Percentiles rank a stretch among this genome's conserved stretches.
Conservation (phyloP, 495 filamentous ascomycete species). For the Chaetomidium leptoderma region DNA sequence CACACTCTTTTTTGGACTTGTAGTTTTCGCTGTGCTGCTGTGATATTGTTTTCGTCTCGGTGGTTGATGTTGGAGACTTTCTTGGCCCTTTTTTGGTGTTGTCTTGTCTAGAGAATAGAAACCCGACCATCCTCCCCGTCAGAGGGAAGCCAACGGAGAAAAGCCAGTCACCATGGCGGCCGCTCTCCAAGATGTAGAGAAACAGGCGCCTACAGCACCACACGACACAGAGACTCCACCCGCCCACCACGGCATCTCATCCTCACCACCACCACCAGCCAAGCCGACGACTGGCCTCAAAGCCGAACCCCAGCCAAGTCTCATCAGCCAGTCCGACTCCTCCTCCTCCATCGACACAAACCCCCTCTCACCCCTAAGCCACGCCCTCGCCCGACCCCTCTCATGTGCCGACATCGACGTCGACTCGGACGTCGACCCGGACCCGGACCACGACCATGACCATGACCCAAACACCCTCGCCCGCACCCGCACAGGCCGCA, state of each 20-base stretch:
- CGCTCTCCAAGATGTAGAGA: neutral
- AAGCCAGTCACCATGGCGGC: constrained; percentile 1
- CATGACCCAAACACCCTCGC: constrained; percentile 16
- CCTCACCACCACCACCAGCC: neutral
- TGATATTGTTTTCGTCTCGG: neutral
- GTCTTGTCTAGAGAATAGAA: too few relatives aligned
- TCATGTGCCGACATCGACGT: neutral
- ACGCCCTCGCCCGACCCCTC: constrained; percentile 22
- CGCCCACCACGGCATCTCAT: neutral
- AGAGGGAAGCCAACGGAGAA: too few relatives aligned
- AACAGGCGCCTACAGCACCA: too few relatives aligned
- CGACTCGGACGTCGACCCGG: neutral
- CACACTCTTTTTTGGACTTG: neutral
- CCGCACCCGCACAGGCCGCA: constrained; percentile 43
- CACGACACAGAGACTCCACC: neutral
- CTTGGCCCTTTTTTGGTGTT: neutral
- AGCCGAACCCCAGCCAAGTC: neutral
- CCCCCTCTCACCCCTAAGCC: constrained; percentile 34
- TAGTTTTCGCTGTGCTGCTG: neutral
- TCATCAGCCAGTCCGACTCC: neutral
- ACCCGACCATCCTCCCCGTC: too few relatives aligned
- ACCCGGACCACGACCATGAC: constrained; percentile 1
- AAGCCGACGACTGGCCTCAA: too few relatives aligned
- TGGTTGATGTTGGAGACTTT: neutral
- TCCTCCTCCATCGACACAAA: constrained; percentile 28